Base-by-base conservation (phyloP, 192 early-diverging fungal genomes). In the Backusella liffmaniae region DNA sequence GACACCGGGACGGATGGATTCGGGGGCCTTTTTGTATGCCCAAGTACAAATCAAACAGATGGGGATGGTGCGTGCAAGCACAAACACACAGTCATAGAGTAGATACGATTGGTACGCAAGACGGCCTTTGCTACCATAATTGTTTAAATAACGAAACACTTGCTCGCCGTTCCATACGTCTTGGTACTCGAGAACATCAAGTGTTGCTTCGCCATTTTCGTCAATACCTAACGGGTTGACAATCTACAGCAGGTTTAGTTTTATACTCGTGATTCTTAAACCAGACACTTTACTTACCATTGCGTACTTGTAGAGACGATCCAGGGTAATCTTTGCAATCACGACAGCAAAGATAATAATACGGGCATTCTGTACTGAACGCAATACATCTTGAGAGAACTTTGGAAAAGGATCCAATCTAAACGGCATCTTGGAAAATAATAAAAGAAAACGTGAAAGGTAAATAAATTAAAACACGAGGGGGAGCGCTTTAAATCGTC, bases 121-220 rank as follows among this genome's bases (percentile, higher is more conserved):
- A 6, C 72, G 46, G 34, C 76, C 76, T 44, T 77, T 81, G 18
- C 32, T 12, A 0, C 75, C 76, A 67, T 81, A 81, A 18, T 67
- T 72, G 15, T 46, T 69, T 8, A 81, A 1, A 23, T 59, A 23
- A 3, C 34, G 32, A 21, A 75, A 77, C 26, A 81, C 70, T 35
- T 77, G 67, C 1, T 36, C 42, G 13, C 56, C 51, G 13, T 76
- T 75, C 44, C 41, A 30, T 4, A 76, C 76, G 32, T 81, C 44
- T 15, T 77, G 49, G 67, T 81, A 81, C 62, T 81, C 80, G 8
- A 81, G 30, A 72, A 81, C 66, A 68, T 81, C 80, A 15, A 81
- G 56, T 3, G 77, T 74, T 34, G 73, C 62, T 53, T 79, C 73
- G 32, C 76, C 73, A 7, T 18, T 67, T 70, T 56, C 26, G 15